These are phyloP conservation scores for Multifurca ochricompacta DNA, from an alignment of 768 basidiomycete genomes.

Conservation along the genomic window DNA sequence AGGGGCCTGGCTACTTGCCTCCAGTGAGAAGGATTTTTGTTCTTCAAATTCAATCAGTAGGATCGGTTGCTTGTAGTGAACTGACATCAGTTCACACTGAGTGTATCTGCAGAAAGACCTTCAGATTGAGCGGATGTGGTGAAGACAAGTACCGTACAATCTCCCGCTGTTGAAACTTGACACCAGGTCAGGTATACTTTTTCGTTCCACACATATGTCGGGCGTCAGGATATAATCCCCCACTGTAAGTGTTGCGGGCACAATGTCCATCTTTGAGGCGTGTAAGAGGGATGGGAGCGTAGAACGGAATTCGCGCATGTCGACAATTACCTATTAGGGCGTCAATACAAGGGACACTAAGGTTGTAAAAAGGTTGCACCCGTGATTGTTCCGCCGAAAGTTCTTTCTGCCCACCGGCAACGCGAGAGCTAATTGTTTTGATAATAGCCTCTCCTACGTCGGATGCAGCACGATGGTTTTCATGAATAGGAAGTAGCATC, in stretches of 20 bases:
- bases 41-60: constrained; percentile 97
- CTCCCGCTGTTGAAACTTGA: constrained; percentile 90
- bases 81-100: constrained; percentile 95
- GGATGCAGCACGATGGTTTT: constrained; percentile 42
- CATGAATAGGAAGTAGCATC: constrained; percentile 81
- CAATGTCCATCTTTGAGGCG: constrained; percentile 65
- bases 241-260: constrained; percentile 89
- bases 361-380: constrained; percentile 29
- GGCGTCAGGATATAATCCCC: constrained; percentile 96
- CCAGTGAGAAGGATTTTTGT: constrained; percentile 88
- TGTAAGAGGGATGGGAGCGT: constrained; percentile 86
- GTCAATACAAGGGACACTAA: not conserved
- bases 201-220: constrained; percentile 93
- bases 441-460: constrained; percentile 50
- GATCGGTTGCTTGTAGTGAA: constrained; percentile 90
- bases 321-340: constrained; percentile 72
- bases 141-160: constrained; percentile 49
- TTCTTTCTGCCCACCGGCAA: constrained; percentile 79
- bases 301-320: constrained; percentile 95
- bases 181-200: constrained; percentile 89
- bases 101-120: constrained; percentile 56
- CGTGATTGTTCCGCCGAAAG: constrained; percentile 56
- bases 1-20: constrained; percentile 40
- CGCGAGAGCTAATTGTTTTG: constrained; percentile 73
- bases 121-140: not conserved